phyloP scores from a whole-genome alignment of 1,284 basidiomycete species.

The Naganishia sp. region DNA sequence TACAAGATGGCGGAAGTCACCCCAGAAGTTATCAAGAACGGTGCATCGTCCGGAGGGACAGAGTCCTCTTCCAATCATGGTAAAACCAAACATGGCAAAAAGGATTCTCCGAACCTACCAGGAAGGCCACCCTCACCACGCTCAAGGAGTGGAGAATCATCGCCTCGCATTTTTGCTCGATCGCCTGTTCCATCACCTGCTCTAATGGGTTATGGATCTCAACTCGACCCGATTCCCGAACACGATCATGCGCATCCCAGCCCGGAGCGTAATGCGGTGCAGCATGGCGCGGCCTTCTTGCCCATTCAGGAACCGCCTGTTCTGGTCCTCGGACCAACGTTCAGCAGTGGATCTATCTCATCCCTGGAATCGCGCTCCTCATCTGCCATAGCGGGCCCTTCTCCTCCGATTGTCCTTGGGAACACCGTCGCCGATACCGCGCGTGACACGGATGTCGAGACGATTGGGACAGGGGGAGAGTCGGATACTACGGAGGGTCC shows the following conservation, averaged over 20 bases:
- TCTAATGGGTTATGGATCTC: not conserved
- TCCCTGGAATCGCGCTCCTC: slow-evolving; percentile 9
- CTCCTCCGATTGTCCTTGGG: not conserved
- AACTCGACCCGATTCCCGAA: slow-evolving; percentile 20
- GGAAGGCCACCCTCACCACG: not conserved
- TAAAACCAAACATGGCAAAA: not conserved
- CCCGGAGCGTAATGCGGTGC: not conserved
- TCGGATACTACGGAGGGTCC: slow-evolving; percentile 4
- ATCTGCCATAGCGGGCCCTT: not conserved
- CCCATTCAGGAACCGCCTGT: not conserved
- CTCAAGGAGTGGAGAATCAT: not conserved
- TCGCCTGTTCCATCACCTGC: slow-evolving; percentile 10
- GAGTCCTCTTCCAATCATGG: no score
- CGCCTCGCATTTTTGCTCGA: slow-evolving; percentile 1
- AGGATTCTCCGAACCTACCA: not conserved
- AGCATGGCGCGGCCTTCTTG: not conserved
- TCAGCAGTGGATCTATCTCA: slow-evolving; percentile 18
- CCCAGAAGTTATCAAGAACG: no score
- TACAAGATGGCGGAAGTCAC: no score
- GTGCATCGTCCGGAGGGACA: no score
- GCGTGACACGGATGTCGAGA: slow-evolving; percentile 6
- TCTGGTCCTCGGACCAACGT: slow-evolving; percentile 16
- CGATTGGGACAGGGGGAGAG: slow-evolving; percentile 3
- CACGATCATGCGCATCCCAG: slow-evolving; percentile 10
- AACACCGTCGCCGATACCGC: not conserved